A percentile compares a stretch with the other conserved stretches of the same genome.
These are phyloP conservation scores for Cystobasidium ongulense DNA, from an alignment of 768 basidiomycete genomes.

Conservation along the genomic window DNA sequence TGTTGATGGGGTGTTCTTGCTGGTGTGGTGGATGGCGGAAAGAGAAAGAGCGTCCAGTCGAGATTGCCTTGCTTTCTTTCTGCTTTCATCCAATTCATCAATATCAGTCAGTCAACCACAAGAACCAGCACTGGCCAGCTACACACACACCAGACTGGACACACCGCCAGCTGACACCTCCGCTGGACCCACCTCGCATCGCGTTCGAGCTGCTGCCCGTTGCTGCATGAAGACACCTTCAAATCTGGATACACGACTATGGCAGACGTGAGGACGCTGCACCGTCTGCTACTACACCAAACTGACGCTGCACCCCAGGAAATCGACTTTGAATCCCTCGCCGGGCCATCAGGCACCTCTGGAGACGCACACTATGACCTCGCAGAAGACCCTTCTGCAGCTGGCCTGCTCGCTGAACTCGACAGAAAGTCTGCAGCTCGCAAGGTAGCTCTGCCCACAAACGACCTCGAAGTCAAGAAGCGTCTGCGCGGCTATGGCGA, in stretches of 20 bases:
- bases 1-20: too few relatives aligned
- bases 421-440: constrained; percentile 94
- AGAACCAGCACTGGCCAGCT: too few relatives aligned
- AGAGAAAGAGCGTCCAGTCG: too few relatives aligned
- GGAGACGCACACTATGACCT: constrained; percentile 21
- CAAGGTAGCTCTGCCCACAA: constrained; percentile 88
- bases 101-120: too few relatives aligned
- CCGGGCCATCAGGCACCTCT: constrained; percentile 23
- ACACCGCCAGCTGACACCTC: too few relatives aligned
- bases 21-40: too few relatives aligned
- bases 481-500: constrained; percentile 86
- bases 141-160: too few relatives aligned
- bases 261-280: background rate
- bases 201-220: too few relatives aligned
- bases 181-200: too few relatives aligned
- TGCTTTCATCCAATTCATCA: too few relatives aligned
- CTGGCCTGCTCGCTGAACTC: constrained; percentile 81
- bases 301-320: constrained; percentile 11
- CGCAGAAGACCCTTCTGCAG: constrained; percentile 37
- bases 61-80: too few relatives aligned
- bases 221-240: too few relatives aligned
- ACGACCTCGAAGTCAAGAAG: constrained; percentile 84
- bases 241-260: background rate
- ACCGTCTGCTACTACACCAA: background rate
- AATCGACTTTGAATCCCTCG: constrained; percentile 40